phyloP scores from a whole-genome alignment of 768 basidiomycete genomes.

The Tulasnella sp. region DNA sequence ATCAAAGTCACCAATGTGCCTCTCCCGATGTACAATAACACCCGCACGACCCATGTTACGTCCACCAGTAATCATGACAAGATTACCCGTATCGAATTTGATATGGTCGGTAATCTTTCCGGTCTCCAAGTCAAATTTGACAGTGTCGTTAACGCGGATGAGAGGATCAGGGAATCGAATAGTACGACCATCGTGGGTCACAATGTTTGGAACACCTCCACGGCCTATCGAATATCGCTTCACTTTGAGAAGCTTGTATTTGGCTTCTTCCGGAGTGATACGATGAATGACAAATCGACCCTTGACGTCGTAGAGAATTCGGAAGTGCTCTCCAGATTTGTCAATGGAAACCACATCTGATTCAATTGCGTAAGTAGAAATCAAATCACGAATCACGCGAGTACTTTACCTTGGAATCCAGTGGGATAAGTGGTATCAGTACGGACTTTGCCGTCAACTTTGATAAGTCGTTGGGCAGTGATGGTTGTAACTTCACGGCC shows the following conservation, averaged over 20 bases:
- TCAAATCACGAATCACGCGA: not conserved
- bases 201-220: conserved; percentile 90
- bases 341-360: conserved; percentile 93
- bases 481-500: conserved; percentile 93
- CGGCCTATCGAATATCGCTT: conserved; percentile 80
- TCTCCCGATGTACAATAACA: conserved; percentile 91
- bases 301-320: conserved; percentile 97
- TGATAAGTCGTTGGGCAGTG: conserved; percentile 90
- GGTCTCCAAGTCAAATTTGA: conserved; percentile 93
- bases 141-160: conserved; percentile 93
- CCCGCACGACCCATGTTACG: conserved; percentile 99
- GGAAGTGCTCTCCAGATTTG: conserved; percentile 99
- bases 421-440: conserved; percentile 95
- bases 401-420: conserved; percentile 85
- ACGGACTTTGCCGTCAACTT: conserved; percentile 97
- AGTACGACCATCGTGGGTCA: conserved; percentile 98
- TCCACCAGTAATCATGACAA: conserved; percentile 95
- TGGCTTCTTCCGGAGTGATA: conserved; percentile 93
- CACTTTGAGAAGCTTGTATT: conserved; percentile 94
- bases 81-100: conserved; percentile 95
- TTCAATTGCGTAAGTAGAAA: not conserved
- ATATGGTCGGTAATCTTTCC: conserved; percentile 82
- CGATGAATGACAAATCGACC: conserved; percentile 99
- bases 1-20: conserved; percentile 96
- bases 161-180: conserved; percentile 97